These are phyloP conservation scores for Phytophthora pluvialis DNA, from an alignment of 352 stramenopile species.

Conservation along the genomic window DNA sequence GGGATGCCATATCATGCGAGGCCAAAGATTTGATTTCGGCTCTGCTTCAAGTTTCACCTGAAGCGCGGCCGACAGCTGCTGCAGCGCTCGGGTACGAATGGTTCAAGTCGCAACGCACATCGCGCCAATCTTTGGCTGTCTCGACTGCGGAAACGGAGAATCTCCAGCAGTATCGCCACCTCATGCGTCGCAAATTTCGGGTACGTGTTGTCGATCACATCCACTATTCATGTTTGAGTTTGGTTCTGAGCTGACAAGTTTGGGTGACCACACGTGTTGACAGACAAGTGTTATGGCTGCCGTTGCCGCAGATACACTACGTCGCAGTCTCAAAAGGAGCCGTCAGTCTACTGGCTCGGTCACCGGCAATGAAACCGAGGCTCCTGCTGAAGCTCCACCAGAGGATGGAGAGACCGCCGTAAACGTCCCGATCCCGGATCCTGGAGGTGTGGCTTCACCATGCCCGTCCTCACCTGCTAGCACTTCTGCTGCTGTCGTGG, in stretches of 20 bases:
- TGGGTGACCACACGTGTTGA: neutral
- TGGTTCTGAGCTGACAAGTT: slow-evolving; percentile 3
- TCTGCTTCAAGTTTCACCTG: slow-evolving; percentile 43
- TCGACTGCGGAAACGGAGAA: slow-evolving; percentile 54
- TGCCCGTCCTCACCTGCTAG: slow-evolving; percentile 25
- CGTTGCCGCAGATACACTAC: slow-evolving; percentile 61
- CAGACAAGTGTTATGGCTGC: slow-evolving; percentile 67
- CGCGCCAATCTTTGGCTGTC: slow-evolving; percentile 50
- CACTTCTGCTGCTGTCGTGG: slow-evolving; percentile 15
- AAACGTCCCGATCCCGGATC: neutral
- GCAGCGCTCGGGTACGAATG: slow-evolving; percentile 54
- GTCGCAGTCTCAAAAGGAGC: slow-evolving; percentile 54
- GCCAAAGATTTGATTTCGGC: slow-evolving; percentile 53
- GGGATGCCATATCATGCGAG: slow-evolving; percentile 56
- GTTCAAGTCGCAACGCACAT: slow-evolving; percentile 55
- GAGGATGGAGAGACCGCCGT: neutral
- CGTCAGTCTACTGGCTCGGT: slow-evolving; percentile 33
- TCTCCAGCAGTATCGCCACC: slow-evolving; percentile 57
- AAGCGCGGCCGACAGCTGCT: slow-evolving; percentile 37
- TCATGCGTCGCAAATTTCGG: slow-evolving; percentile 74
- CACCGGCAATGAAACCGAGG: neutral
- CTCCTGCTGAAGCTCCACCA: neutral
- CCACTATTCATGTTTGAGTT: neutral
- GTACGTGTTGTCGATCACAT: slow-evolving; percentile 30
- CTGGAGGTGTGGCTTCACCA: slow-evolving; percentile 8